phyloP scores from a whole-genome alignment of 2,329 filamentous ascomycete genomes.

The Magnaporthales sp. region DNA sequence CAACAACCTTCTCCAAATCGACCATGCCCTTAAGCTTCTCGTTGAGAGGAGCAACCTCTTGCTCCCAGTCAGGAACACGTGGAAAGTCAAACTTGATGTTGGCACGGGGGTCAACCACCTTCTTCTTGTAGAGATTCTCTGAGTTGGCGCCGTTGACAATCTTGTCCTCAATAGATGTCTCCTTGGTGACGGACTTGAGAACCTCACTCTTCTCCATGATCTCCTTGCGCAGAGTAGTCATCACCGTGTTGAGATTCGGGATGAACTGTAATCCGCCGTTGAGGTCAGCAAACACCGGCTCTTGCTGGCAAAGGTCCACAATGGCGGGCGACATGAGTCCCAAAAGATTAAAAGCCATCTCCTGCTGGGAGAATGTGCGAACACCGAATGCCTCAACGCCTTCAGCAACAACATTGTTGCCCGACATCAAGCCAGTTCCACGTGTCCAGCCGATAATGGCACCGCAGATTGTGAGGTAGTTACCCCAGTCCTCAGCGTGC shows the following conservation, averaged over 20 bases:
- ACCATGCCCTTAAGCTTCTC: conserved; percentile 93
- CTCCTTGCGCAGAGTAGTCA: conserved; percentile 88
- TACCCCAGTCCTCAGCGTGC: conserved; percentile 25
- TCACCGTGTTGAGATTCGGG: conserved; percentile 86
- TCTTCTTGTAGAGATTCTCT: conserved; percentile 90
- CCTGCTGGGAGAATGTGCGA: conserved; percentile 96
- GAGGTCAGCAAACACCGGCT: conserved; percentile 93
- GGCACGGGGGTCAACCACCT: conserved; percentile 83
- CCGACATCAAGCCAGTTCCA: conserved; percentile 60
- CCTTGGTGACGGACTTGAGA: conserved; percentile 86
- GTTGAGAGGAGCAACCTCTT: conserved; percentile 82
- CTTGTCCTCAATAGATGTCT: conserved; percentile 94
- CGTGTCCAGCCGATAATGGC: conserved; percentile 35
- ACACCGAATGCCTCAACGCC: conserved; percentile 95
- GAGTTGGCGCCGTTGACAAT: conserved; percentile 90
- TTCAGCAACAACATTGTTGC: conserved; percentile 95
- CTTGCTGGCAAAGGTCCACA: conserved; percentile 88
- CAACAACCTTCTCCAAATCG: conserved; percentile 94
- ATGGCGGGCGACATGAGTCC: conserved; percentile 92
- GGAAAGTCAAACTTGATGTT: conserved; percentile 99
- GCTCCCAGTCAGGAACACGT: conserved; percentile 80
- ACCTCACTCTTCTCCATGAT: conserved; percentile 94
- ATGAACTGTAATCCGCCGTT: conserved; percentile 98
- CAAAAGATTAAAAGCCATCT: conserved; percentile 98
- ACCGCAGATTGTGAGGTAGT: conserved; percentile 29